Evolutionary conservation across 164 flowering plant genomes (phyloP).

Genomic region (Liriodendron chinense): DNA sequence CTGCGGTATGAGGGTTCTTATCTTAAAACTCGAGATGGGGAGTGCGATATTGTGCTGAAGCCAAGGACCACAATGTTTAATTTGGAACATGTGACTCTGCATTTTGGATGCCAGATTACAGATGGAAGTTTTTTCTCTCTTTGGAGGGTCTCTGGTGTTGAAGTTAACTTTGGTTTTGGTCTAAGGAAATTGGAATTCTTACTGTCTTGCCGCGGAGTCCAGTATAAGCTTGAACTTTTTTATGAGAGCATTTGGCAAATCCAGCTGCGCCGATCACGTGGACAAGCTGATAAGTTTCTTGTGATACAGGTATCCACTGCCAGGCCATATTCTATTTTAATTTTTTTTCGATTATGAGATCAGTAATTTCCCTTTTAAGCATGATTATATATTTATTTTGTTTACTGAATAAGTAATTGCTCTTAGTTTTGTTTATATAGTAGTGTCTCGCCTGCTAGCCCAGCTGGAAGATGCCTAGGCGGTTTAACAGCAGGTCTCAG

Average conservation of each 20-base stretch:
- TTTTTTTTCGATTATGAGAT: too few relatives aligned
- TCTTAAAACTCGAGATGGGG: slow-evolving; percentile 39
- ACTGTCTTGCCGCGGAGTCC: slow-evolving; percentile 7
- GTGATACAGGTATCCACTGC: slow-evolving; percentile 58
- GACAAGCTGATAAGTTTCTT: slow-evolving; percentile 38
- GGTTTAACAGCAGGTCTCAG: too few relatives aligned
- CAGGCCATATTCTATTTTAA: not conserved
- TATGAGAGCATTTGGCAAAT: slow-evolving; percentile 71
- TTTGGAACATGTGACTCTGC: slow-evolving; percentile 33
- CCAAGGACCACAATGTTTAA: slow-evolving; percentile 37
- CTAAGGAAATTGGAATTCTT: slow-evolving; percentile 20
- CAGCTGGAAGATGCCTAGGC: too few relatives aligned
- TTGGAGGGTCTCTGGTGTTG: slow-evolving; percentile 32
- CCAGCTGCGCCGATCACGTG: slow-evolving; percentile 42
- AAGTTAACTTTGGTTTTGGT: slow-evolving; percentile 48
- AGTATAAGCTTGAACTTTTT: slow-evolving; percentile 40
- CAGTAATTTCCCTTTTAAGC: too few relatives aligned
- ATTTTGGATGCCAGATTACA: slow-evolving; percentile 69
- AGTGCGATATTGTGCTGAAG: slow-evolving; percentile 47
- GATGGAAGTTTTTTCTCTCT: slow-evolving; percentile 37
- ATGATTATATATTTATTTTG: too few relatives aligned
- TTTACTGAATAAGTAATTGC: too few relatives aligned
- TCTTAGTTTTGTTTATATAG: too few relatives aligned
- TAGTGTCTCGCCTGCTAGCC: too few relatives aligned
- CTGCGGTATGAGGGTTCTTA: slow-evolving; percentile 38